Base-by-base conservation (phyloP, 371 early-diverging fungal genomes). In the Mortierella sp. region DNA sequence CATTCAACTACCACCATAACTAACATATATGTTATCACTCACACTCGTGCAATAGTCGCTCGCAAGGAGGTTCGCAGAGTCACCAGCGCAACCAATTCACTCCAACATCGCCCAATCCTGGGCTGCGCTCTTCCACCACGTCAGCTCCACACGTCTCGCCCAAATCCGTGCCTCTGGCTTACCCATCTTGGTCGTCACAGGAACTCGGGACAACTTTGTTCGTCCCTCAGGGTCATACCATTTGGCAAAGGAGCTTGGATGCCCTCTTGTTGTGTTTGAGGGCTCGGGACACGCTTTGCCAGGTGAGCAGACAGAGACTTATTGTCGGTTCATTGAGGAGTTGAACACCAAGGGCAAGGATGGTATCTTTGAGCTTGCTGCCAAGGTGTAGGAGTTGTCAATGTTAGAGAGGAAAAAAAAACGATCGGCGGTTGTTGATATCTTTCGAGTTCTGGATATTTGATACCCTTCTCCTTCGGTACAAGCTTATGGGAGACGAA, bases 151-250 rank as follows among this genome's bases (percentile, higher is more conserved):
- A n/a, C 56, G 82, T 21, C 54, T 88, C 54, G 74, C 75, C 14
- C 65, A 79, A 65, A 84, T 88, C 56, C 43, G 79, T 10, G 71
- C 60, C 12, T 75, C 77, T 0, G 82, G 77, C 2, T 27, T 88
- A 1, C 84, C 81, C 12, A 68, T 81, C 14, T 74, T 89, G 4
- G 88, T 89, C 12, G 12, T 86, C 58, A 89, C 89, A 56, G 89
- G 89, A 38, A 86, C 83, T 38, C 27, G 16, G 10, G 89, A 89
- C 73, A 81, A 86, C 32, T 80, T 89, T 44, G 84, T 88, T 24
- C 71, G 80, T 27, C 89, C 88, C 11, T 75, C 81, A 1, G 88
- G 88, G 51, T 88, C 88, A 27, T 70, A 78, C 44, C 85, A 88
- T 72, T 68, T 89, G 18, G 79, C 81, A 4, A 75, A 88, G 58